Evolutionary conservation across 371 early-diverging fungal species (phyloP), one percentile per base, ranked within the genome.

Genomic region (Mucor irregularis): DNA sequence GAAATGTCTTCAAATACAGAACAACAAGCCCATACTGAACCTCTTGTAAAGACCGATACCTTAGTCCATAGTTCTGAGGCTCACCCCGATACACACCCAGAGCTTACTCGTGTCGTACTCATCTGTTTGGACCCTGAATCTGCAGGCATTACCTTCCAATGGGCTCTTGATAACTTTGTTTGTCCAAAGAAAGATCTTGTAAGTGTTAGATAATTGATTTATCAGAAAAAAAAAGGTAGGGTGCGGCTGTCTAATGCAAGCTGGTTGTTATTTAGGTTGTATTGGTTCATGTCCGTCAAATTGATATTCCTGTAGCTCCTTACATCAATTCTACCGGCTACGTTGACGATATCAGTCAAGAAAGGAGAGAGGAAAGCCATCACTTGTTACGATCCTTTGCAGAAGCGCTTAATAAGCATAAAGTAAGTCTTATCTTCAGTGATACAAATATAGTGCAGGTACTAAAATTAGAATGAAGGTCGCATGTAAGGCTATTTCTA

Each of bases 401-500:
- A 11, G 51, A 64, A 17, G 43, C 56, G 16, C 45, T 79, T 3
- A 59, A 56, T 38, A 62, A 58, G 14, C 59, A 61, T 43, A 55
- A 72, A 64, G 74, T 70, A 60, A 42, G 33, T n/a, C n/a, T n/a
- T 17, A 28, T 24, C 9, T 40, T 10, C 10, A 19, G 13, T 19
- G 19, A 31, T 22, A 26, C 19, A 29, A n/a, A n/a, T n/a, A n/a
- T n/a, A n/a, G 34, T 35, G 13, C 3, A 29, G 16, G 1, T 8
- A 30, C 2, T 33, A 2, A 13, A 21, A 21, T 28, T 8, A 9
- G 13, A 37, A 11, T 10, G 33, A 17, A 76, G 78, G 69, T 81
- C 51, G 80, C 79, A 4, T 78, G 76, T 46, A 81, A 82, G 56
- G 85, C 83, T 11, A 78, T 83, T 34, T 80, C 82, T 0, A 81